These are phyloP conservation scores for Cercospora brassicicola DNA, from an alignment of 2,329 filamentous ascomycete genomes.

Conservation along the genomic window DNA sequence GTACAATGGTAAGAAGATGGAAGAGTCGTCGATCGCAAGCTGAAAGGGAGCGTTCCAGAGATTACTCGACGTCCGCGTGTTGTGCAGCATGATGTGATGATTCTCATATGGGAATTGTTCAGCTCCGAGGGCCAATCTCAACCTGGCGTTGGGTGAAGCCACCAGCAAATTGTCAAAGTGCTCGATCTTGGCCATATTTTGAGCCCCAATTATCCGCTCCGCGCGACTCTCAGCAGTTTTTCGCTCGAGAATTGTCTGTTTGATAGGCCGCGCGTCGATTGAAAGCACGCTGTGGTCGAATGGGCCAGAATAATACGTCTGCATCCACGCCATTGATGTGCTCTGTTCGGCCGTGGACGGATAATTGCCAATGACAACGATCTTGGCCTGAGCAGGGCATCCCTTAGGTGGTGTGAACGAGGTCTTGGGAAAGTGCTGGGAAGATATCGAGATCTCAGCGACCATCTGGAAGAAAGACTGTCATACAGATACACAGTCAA, in stretches of 20 bases:
- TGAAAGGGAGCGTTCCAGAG: not conserved
- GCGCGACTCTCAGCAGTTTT: not conserved
- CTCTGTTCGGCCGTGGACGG: not conserved
- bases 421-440: not conserved
- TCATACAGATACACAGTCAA: not conserved
- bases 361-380: not conserved
- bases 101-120: not conserved
- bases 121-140: not conserved
- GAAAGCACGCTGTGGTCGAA: not conserved
- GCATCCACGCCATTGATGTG: not conserved
- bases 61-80: not conserved
- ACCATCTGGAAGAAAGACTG: not conserved
- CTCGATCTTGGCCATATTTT: not conserved
- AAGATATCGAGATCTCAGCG: not conserved
- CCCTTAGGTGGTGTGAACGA: not conserved
- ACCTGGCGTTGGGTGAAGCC: not conserved
- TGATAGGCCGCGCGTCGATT: not conserved
- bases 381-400: not conserved
- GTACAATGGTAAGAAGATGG: not conserved
- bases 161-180: not conserved
- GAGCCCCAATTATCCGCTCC: not conserved
- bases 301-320: not conserved
- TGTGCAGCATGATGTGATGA: not conserved
- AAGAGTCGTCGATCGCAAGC: not conserved
- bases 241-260: not conserved